Conservation (phyloP, 139 green algal genomes). For the Dunaliella sp. region DNA sequence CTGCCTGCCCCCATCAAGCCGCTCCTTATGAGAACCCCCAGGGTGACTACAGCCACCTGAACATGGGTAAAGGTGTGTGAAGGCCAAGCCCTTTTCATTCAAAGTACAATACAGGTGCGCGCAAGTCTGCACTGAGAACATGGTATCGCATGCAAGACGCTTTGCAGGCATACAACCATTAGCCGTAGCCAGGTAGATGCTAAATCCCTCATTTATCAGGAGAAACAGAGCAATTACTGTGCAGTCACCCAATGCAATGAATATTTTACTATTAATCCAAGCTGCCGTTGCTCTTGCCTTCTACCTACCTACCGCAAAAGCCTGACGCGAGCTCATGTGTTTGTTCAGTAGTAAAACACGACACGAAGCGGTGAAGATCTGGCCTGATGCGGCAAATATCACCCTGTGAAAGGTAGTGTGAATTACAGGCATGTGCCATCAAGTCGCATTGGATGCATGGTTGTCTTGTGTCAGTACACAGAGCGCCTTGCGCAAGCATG, state of each 20-base stretch:
- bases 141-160: neutral
- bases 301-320: neutral
- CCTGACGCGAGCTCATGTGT: constrained; percentile 18
- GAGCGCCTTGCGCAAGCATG: neutral
- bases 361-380: constrained; percentile 24
- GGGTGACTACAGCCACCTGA: too few relatives aligned
- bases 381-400: constrained; percentile 28
- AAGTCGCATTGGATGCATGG: too few relatives aligned
- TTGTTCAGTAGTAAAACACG: constrained; percentile 15
- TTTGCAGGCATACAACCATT: neutral
- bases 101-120: neutral
- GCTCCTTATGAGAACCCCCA: neutral
- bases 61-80: neutral
- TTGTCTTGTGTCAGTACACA: too few relatives aligned
- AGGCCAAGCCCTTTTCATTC: neutral
- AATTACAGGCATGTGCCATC: neutral
- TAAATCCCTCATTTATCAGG: neutral
- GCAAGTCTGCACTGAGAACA: too few relatives aligned
- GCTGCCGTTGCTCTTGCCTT: too few relatives aligned
- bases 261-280: too few relatives aligned
- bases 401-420: constrained; percentile 14
- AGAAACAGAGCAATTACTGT: too few relatives aligned
- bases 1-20: neutral
- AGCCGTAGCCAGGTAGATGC: neutral
- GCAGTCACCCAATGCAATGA: too few relatives aligned